A percentile compares a stretch with the other conserved stretches of the same genome.
Conservation (phyloP, 805 yeast genomes). For the Saturnispora diversa region DNA sequence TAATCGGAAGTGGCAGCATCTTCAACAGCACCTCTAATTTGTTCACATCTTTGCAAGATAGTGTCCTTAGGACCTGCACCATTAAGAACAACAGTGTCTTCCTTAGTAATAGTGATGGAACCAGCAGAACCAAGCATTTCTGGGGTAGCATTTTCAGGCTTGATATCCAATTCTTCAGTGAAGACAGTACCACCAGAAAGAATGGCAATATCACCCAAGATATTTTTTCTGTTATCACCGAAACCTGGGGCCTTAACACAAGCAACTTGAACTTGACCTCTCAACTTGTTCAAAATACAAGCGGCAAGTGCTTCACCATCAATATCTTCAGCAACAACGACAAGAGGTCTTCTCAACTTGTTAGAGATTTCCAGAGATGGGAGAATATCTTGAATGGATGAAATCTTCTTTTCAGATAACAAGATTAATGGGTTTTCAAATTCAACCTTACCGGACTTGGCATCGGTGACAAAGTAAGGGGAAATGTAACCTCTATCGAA, state of each 20-base stretch:
- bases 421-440: conserved; percentile 87
- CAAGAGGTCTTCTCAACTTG: conserved; percentile 85
- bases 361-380: conserved; percentile 92
- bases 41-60: conserved; percentile 84
- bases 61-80: conserved; percentile 84
- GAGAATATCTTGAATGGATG: conserved; percentile 80
- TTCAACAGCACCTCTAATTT: conserved; percentile 74
- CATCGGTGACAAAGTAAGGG: conserved; percentile 91
- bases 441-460: conserved; percentile 89
- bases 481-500: conserved; percentile 96
- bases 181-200: conserved; percentile 87
- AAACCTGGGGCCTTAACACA: conserved; percentile 99
- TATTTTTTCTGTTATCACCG: conserved; percentile 97
- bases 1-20: conserved; percentile 75
- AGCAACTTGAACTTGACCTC: conserved; percentile 97
- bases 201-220: conserved; percentile 90
- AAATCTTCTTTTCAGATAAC: conserved; percentile 86
- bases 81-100: conserved; percentile 87
- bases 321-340: conserved; percentile 89
- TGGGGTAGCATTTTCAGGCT: conserved; percentile 88
- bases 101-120: conserved; percentile 86
- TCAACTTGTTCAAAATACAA: conserved; percentile 90
- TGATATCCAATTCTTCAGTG: conserved; percentile 90
- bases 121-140: conserved; percentile 90
- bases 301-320: conserved; percentile 99